A percentile compares a stretch with the other conserved stretches of the same genome.
Conservation (phyloP, 345 rosid genomes). For the Rubroshorea leprosula region DNA sequence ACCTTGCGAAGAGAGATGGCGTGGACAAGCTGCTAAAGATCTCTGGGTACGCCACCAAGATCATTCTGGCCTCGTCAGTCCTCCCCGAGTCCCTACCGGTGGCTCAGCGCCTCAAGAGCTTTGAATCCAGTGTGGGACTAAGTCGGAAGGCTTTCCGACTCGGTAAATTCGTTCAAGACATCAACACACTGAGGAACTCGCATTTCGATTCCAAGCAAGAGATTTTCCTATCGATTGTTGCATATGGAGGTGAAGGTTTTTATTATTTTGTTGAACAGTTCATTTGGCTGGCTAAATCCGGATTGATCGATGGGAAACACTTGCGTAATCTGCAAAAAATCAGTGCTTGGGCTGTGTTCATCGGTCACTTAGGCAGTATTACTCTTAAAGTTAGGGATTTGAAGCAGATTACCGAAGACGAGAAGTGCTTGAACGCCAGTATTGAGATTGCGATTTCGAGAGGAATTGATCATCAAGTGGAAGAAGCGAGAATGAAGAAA, state of each 20-base stretch:
- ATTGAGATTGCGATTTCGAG: constrained; percentile 50
- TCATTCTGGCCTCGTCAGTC: constrained; percentile 60
- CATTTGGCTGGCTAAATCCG: constrained; percentile 82
- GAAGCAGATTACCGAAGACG: constrained; percentile 48
- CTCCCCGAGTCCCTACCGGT: constrained; percentile 43
- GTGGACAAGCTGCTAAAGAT: constrained; percentile 90
- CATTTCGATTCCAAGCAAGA: constrained; percentile 41
- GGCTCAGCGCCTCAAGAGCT: constrained; percentile 47
- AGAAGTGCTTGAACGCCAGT: constrained; percentile 43
- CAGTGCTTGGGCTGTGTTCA: constrained; percentile 79
- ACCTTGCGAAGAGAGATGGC: constrained; percentile 77
- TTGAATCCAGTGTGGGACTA: constrained; percentile 92
- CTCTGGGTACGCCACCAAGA: constrained; percentile 80
- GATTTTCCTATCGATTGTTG: constrained; percentile 34
- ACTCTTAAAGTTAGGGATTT: constrained; percentile 65
- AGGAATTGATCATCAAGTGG: constrained; percentile 36
- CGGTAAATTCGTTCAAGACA: constrained; percentile 84
- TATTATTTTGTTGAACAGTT: constrained; percentile 82
- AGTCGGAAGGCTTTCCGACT: constrained; percentile 96
- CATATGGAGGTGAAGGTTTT: constrained; percentile 86
- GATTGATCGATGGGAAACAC: constrained; percentile 57
- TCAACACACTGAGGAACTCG: constrained; percentile 59
- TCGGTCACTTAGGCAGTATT: constrained; percentile 75
- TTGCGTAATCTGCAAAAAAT: constrained; percentile 43
- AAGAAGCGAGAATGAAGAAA: constrained; percentile 44